Conservation (phyloP, 2,329 filamentous ascomycete species). For the Colletotrichum echinochloae region DNA sequence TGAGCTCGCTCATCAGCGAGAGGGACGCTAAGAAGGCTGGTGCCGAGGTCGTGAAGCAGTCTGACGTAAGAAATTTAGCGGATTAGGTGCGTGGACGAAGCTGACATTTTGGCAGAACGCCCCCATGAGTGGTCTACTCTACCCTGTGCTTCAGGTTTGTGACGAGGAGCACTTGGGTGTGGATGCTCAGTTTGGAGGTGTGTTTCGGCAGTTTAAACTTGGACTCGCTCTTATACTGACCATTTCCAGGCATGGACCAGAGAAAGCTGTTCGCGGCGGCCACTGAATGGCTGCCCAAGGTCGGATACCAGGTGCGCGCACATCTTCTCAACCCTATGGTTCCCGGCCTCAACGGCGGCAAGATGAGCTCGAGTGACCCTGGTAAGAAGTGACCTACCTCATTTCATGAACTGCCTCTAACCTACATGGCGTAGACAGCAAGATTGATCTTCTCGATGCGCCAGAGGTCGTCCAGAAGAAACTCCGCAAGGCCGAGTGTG, state of each 20-base stretch:
- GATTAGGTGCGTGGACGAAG: background rate
- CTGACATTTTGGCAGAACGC: constrained; percentile 51
- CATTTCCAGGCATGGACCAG: constrained; percentile 72
- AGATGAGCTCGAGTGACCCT: constrained; percentile 84
- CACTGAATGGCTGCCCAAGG: constrained; percentile 84
- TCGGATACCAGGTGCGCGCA: constrained; percentile 78
- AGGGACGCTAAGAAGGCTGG: constrained; percentile 91
- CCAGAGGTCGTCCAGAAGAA: constrained; percentile 83
- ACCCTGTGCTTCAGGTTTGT: constrained; percentile 89
- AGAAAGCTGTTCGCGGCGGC: constrained; percentile 90
- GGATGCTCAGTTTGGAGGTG: constrained; percentile 87
- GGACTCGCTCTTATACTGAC: background rate
- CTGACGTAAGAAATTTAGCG: constrained; percentile 53
- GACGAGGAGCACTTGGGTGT: constrained; percentile 91
- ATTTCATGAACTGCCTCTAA: constrained; percentile 2
- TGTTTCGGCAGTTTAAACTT: background rate
- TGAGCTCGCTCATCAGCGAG: constrained; percentile 77
- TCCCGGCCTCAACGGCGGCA: constrained; percentile 83
- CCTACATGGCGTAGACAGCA: constrained; percentile 70
- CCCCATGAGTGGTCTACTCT: constrained; percentile 79
- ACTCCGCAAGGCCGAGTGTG: constrained; percentile 85
- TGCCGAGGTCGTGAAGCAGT: constrained; percentile 94
- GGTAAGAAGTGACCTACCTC: constrained; percentile 55
- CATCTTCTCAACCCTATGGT: constrained; percentile 89
- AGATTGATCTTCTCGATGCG: constrained; percentile 91